Conservation (phyloP, 2,329 filamentous ascomycete genomes). For the Conoideocrella luteorostrata region DNA sequence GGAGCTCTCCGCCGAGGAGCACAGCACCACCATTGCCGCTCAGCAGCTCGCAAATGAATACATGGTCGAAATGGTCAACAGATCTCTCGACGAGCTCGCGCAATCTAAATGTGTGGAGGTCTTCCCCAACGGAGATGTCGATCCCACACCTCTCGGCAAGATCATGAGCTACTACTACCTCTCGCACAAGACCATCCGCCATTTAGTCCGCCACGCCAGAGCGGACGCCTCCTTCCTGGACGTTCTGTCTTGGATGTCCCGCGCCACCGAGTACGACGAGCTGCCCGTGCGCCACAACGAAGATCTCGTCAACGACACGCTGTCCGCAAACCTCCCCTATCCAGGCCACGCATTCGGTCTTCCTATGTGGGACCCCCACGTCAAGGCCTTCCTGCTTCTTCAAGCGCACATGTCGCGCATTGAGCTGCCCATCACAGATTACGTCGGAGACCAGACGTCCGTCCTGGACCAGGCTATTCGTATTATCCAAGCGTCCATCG, state of each 20-base stretch:
- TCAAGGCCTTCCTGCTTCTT: constrained; percentile 88
- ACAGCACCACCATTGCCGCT: constrained; percentile 76
- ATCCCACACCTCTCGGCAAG: constrained; percentile 85
- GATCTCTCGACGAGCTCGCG: constrained; percentile 73
- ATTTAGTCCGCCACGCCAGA: constrained; percentile 71
- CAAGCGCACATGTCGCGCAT: constrained; percentile 94
- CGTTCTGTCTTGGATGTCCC: constrained; percentile 85
- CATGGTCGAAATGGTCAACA: constrained; percentile 89
- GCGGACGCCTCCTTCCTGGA: constrained; percentile 71
- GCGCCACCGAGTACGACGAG: constrained; percentile 93
- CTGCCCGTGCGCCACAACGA: constrained; percentile 97
- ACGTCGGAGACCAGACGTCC: constrained; percentile 84
- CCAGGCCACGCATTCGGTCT: constrained; percentile 56
- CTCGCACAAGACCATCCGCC: constrained; percentile 88
- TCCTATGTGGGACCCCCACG: constrained; percentile 97
- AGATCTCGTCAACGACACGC: constrained; percentile 89
- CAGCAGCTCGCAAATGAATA: constrained; percentile 87
- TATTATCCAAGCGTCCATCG: constrained; percentile 92
- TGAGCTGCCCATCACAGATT: constrained; percentile 89
- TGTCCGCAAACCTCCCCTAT: constrained; percentile 73
- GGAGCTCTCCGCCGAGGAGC: constrained; percentile 85
- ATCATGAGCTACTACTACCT: constrained; percentile 99
- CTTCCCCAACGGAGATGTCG: constrained; percentile 81
- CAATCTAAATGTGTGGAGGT: constrained; percentile 79
- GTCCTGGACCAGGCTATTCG: constrained; percentile 95